These are phyloP conservation scores for Erodium chrysanthum DNA, from an alignment of 441 rosid genomes.

Conservation along the genomic window DNA sequence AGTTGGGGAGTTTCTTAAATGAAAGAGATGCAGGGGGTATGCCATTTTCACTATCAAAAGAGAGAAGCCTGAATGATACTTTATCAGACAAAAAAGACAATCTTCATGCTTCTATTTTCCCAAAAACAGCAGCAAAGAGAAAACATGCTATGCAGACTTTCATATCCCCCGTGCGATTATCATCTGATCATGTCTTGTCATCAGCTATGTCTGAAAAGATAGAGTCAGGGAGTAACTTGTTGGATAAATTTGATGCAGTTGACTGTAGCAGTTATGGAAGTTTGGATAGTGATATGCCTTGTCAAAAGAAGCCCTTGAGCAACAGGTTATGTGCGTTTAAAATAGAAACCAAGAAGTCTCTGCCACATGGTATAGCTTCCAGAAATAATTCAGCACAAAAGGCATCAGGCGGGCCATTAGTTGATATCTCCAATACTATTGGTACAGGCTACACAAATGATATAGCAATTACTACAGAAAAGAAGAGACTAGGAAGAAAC, in stretches of 20 bases:
- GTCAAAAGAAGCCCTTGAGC: conserved; percentile 25
- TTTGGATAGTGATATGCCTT: conserved; percentile 21
- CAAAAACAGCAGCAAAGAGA: conserved; percentile 35
- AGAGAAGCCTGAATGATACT: conserved; percentile 23
- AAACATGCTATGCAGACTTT: conserved; percentile 35
- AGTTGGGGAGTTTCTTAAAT: conserved; percentile 44
- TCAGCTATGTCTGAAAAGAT: conserved; percentile 27
- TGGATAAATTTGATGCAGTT: conserved; percentile 44
- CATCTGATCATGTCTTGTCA: conserved; percentile 31
- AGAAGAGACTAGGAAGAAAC: conserved; percentile 30
- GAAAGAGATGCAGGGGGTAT: conserved; percentile 33
- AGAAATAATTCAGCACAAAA: conserved; percentile 29
- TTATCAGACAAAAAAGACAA: conserved; percentile 33
- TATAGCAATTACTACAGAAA: conserved; percentile 27
- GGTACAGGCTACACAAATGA: conserved; percentile 21
- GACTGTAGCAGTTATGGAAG: conserved; percentile 23
- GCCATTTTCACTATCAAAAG: conserved; percentile 28
- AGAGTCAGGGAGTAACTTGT: conserved; percentile 34
- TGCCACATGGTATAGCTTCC: conserved; percentile 23
- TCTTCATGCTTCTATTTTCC: conserved; percentile 24
- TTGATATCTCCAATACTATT: conserved; percentile 53
- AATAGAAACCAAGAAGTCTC: conserved; percentile 20
- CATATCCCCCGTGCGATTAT: conserved; percentile 46
- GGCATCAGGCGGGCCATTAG: conserved; percentile 39
- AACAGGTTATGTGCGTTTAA: conserved; percentile 17